A percentile compares a stretch with the other conserved stretches of the same genome.
Evolutionary conservation across 83 land plant species (phyloP).

Genomic region (Thuja plicata): DNA sequence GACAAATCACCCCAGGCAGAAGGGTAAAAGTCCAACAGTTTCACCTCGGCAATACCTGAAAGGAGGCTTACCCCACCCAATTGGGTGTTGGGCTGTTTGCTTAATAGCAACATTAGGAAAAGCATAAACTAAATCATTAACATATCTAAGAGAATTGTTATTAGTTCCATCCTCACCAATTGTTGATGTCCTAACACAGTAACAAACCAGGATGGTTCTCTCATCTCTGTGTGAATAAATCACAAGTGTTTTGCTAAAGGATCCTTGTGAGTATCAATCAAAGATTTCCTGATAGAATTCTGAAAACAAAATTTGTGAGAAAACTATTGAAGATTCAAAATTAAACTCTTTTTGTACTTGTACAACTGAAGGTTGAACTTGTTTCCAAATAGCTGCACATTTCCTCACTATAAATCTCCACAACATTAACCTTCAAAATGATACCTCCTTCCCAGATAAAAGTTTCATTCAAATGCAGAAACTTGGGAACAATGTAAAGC

Average conservation of each 20-base stretch:
- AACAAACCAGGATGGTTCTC: background rate
- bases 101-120: background rate
- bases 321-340: background rate
- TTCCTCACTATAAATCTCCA: conserved; percentile 86
- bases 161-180: background rate
- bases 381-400: conserved; percentile 59
- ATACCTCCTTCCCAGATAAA: background rate
- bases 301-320: background rate
- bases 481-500: background rate
- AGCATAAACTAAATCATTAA: background rate
- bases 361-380: conserved; percentile 8
- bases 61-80: background rate
- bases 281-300: too few relatives aligned
- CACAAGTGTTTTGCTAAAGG: background rate
- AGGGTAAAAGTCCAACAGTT: background rate
- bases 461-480: background rate
- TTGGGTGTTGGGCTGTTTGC: background rate
- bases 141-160: background rate
- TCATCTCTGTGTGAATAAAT: background rate
- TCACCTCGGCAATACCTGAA: background rate
- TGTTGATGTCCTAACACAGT: background rate
- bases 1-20: background rate
- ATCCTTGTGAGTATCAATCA: background rate
- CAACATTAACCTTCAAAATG: conserved; percentile 54
- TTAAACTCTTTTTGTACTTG: background rate